Percentiles rank a stretch among this genome's conserved stretches.
These are phyloP conservation scores for Gracilariopsis chorda DNA, from an alignment of 23 red algal species.

Conservation along the genomic window DNA sequence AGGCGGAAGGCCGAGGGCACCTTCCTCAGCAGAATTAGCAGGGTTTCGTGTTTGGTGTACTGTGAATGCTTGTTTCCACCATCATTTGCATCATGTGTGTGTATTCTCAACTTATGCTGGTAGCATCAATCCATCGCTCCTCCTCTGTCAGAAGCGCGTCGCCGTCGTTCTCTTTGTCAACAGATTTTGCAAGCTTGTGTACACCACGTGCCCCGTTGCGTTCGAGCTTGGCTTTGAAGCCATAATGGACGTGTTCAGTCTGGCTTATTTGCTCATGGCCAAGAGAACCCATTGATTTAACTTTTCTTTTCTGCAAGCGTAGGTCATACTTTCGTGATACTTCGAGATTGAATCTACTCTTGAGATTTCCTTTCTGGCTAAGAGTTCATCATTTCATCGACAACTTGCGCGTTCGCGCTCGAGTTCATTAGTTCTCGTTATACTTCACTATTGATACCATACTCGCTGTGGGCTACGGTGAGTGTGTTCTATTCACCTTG, in stretches of 20 bases:
- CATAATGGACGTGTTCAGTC: slow-evolving; percentile 27
- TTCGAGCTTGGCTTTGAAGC: neutral
- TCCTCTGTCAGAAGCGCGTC: neutral
- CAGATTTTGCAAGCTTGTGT: neutral
- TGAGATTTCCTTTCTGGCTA: neutral
- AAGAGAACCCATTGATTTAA: slow-evolving; percentile 7
- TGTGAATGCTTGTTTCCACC: slow-evolving; percentile 21
- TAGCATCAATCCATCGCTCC: neutral
- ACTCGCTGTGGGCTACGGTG: slow-evolving; percentile 61
- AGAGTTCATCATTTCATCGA: neutral
- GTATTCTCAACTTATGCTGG: slow-evolving; percentile 28
- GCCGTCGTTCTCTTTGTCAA: neutral
- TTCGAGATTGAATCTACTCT: slow-evolving; percentile 26
- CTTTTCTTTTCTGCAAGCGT: slow-evolving; percentile 69
- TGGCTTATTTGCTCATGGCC: slow-evolving; percentile 32
- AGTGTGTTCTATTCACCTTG: slow-evolving; percentile 67
- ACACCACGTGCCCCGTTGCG: neutral
- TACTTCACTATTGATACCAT: slow-evolving; percentile 64
- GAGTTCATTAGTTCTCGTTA: slow-evolving; percentile 56
- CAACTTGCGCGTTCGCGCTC: neutral
- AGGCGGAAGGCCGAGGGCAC: neutral
- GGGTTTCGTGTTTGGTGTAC: neutral
- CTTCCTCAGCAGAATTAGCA: too few relatives aligned
- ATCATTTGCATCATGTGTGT: slow-evolving; percentile 23
- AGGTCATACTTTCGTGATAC: slow-evolving; percentile 12